Conservation (phyloP, 345 rosid species). For the Conringia planisiliqua region DNA sequence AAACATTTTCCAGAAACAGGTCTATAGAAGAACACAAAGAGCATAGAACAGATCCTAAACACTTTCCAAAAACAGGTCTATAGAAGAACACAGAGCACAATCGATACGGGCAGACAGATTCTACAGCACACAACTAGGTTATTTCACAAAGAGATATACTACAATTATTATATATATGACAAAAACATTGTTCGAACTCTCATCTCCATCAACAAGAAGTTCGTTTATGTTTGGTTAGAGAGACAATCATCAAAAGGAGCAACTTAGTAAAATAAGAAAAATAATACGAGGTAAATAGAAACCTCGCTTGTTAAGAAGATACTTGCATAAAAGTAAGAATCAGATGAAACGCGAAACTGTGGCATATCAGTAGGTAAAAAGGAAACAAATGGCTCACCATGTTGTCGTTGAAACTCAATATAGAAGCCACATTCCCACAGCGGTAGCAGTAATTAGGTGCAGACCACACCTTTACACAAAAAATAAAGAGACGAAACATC, state of each 20-base stretch:
- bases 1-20: neutral
- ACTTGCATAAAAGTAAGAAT: neutral
- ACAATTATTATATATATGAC: neutral
- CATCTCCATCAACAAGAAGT: neutral
- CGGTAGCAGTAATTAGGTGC: constrained; percentile 99
- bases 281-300: neutral
- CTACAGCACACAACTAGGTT: neutral
- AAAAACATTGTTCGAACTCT: neutral
- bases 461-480: constrained; percentile 84
- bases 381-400: constrained; percentile 54
- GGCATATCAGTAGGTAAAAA: neutral
- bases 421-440: constrained; percentile 98
- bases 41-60: neutral
- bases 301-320: neutral
- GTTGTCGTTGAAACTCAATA: constrained; percentile 95
- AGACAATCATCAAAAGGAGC: neutral
- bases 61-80: neutral
- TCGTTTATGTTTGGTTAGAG: neutral
- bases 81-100: neutral
- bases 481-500: constrained; percentile 24
- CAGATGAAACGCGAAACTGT: neutral
- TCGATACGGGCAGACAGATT: neutral
- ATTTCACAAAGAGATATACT: neutral
- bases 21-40: neutral
- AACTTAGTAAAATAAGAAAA: neutral